Evolutionary conservation across 2,329 filamentous ascomycete genomes (phyloP).

Genomic region (Fusarium globosum): DNA sequence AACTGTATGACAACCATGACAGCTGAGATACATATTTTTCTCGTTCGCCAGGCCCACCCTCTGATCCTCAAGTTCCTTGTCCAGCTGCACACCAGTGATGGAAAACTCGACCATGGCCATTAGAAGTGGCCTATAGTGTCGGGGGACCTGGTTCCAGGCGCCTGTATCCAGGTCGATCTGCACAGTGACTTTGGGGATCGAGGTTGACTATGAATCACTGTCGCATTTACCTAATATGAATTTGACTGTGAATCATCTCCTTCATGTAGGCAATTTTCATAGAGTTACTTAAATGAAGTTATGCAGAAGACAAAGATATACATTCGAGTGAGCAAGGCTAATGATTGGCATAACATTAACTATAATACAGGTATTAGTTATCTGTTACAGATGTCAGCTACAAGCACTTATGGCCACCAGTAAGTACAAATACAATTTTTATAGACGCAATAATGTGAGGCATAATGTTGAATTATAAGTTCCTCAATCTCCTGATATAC

Average conservation of each 20-base stretch:
- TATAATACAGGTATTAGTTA: neutral
- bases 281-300: no score
- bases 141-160: neutral
- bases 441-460: neutral
- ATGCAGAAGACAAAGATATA: no score
- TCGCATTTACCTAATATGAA: neutral
- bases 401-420: neutral
- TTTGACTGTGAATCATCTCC: neutral
- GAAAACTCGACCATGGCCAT: neutral
- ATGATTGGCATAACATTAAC: no score
- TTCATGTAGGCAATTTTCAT: no score
- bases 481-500: neutral
- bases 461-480: neutral
- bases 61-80: neutral
- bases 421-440: neutral
- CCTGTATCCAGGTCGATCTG: neutral
- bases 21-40: rapidly evolving
- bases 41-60: neutral
- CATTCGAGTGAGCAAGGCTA: no score
- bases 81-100: neutral
- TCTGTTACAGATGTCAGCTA: neutral
- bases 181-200: neutral
- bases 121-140: neutral
- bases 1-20: neutral
- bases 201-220: neutral